Percentiles rank a stretch among this genome's conserved stretches.
Conservation (phyloP, 2,329 filamentous ascomycete species). For the Emydomyces testavorans region DNA sequence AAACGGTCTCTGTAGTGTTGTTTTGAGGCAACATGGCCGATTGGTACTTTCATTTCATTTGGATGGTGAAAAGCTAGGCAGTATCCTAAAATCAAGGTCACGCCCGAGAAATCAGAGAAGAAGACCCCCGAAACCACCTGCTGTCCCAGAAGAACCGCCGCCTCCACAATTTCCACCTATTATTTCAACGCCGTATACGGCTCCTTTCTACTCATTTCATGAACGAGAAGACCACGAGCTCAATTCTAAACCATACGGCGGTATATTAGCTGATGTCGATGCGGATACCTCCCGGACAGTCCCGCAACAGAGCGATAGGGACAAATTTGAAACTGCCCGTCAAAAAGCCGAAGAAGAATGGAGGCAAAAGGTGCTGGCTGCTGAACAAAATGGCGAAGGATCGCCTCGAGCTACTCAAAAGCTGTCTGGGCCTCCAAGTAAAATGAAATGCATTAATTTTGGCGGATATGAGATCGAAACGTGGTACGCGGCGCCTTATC, state of each 20-base stretch:
- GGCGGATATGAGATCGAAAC: conserved; percentile 97
- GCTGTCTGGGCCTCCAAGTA: conserved; percentile 72
- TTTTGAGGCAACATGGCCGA: conserved; percentile 34
- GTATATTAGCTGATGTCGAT: conserved; percentile 77
- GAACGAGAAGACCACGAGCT: conserved; percentile 81
- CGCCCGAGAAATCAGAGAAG: conserved; percentile 46
- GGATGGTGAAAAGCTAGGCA: conserved; percentile 47
- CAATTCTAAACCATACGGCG: conserved; percentile 90
- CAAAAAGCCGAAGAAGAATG: conserved; percentile 87
- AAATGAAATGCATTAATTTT: conserved; percentile 98
- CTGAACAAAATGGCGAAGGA: conserved; percentile 53
- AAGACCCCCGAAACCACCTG: conserved; percentile 33
- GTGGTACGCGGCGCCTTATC: conserved; percentile 97
- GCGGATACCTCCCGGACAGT: conserved; percentile 85
- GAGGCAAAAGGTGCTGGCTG: conserved; percentile 54
- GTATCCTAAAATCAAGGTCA: conserved; percentile 48
- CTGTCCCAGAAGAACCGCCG: conserved; percentile 31
- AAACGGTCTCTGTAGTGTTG: conserved; percentile 30
- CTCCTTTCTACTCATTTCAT: conserved; percentile 77
- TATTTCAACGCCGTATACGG: conserved; percentile 53
- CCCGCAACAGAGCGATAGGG: conserved; percentile 66
- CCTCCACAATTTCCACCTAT: conserved; percentile 50
- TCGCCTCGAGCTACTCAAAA: conserved; percentile 59
- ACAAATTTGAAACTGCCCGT: conserved; percentile 79
- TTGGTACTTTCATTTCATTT: conserved; percentile 50